Conservation (phyloP, 192 early-diverging fungal genomes). For the Oehlia diaphana region DNA sequence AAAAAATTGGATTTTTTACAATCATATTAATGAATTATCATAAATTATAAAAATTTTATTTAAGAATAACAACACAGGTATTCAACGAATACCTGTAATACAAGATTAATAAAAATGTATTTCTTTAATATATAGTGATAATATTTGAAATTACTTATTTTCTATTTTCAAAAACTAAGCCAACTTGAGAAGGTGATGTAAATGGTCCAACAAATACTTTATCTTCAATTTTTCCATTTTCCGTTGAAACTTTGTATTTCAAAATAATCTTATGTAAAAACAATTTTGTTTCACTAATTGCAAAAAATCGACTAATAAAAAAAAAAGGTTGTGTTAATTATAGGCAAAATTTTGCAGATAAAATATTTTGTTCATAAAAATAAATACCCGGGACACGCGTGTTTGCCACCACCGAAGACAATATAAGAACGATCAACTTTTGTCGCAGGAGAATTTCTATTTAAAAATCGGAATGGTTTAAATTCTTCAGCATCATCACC, state of each 20-base stretch:
- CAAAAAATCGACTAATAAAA: background rate
- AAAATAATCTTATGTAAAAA: background rate
- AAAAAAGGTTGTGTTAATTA: background rate
- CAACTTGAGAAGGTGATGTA: too few relatives aligned
- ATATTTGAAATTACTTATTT: too few relatives aligned
- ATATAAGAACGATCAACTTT: background rate
- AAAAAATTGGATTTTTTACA: too few relatives aligned
- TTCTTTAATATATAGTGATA: too few relatives aligned
- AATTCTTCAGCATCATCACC: constrained; percentile 13
- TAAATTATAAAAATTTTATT: too few relatives aligned
- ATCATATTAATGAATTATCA: too few relatives aligned
- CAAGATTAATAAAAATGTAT: too few relatives aligned
- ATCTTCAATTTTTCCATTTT: background rate
- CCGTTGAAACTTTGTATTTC: background rate
- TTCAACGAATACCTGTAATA: too few relatives aligned
- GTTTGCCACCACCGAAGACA: background rate
- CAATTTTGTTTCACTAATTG: background rate
- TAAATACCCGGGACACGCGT: background rate
- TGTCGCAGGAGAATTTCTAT: constrained; percentile 6
- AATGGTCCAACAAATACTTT: background rate
- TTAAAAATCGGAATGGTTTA: constrained; percentile 28
- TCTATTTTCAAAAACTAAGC: too few relatives aligned
- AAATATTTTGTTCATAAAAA: background rate
- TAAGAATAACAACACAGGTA: too few relatives aligned
- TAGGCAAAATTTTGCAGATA: too few relatives aligned